Percentiles rank a stretch among this genome's conserved stretches.
Conservation (phyloP, 106 monocot species). For the Apostasia ramifera region DNA sequence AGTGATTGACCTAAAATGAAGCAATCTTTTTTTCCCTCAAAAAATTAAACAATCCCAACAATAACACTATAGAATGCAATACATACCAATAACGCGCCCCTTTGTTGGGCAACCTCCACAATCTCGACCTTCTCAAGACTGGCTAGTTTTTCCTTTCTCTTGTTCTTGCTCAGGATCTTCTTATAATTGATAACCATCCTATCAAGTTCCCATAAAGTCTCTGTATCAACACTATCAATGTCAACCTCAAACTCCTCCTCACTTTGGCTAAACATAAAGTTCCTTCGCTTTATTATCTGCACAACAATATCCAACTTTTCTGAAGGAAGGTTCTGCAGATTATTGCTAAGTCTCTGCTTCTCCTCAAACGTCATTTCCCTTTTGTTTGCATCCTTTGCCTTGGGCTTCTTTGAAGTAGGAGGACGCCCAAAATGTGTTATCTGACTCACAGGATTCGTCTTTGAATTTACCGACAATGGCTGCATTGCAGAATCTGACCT, state of each 20-base stretch:
- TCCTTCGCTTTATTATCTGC: conserved; percentile 82
- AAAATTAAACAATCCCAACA: too few relatives aligned
- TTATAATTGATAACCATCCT: conserved; percentile 68
- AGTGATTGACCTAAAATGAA: too few relatives aligned
- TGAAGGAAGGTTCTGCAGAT: conserved; percentile 65
- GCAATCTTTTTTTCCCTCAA: too few relatives aligned
- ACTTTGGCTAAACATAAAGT: conserved; percentile 58
- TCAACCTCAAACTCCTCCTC: conserved; percentile 94
- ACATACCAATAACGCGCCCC: too few relatives aligned
- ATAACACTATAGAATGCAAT: too few relatives aligned
- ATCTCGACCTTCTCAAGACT: conserved; percentile 4
- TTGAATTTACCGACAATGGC: conserved; percentile 22
- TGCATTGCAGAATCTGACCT: conserved; percentile 40
- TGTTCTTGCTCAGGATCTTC: conserved; percentile 15
- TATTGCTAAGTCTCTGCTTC: conserved; percentile 70
- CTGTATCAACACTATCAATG: conserved; percentile 79
- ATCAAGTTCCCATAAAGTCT: conserved; percentile 94
- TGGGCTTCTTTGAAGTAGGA: conserved; percentile 61
- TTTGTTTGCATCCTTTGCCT: conserved; percentile 72
- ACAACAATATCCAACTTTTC: conserved; percentile 72
- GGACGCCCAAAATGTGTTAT: conserved; percentile 16
- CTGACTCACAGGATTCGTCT: conserved; percentile 16
- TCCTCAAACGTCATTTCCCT: conserved; percentile 90
- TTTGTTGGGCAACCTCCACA: too few relatives aligned
- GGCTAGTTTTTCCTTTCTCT: conserved; percentile 14